phyloP scores from a whole-genome alignment of 257 asterid genomes.

The Capsicum chinense region DNA sequence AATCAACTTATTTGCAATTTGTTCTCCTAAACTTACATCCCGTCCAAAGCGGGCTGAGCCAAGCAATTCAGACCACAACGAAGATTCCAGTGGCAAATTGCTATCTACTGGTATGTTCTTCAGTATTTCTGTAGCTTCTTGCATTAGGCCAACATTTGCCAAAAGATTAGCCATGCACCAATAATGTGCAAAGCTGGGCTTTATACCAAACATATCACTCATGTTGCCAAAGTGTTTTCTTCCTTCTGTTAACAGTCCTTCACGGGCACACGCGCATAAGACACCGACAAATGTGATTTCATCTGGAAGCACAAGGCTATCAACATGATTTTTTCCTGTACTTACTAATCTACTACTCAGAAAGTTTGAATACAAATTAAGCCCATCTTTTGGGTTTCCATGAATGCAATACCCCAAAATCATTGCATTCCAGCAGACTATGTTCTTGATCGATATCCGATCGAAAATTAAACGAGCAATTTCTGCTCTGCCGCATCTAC shows the following conservation, averaged over 20 bases:
- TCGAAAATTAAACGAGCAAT: slow-evolving; percentile 48
- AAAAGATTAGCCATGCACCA: slow-evolving; percentile 87
- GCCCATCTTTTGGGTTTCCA: slow-evolving; percentile 52
- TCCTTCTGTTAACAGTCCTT: slow-evolving; percentile 56
- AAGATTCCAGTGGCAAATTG: slow-evolving; percentile 49
- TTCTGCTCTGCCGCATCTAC: slow-evolving; percentile 25
- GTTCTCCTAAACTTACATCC: slow-evolving; percentile 52
- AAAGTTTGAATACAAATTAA: slow-evolving; percentile 53
- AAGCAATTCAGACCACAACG: slow-evolving; percentile 62
- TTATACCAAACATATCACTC: slow-evolving; percentile 49
- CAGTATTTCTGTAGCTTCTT: slow-evolving; percentile 61
- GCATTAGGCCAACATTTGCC: slow-evolving; percentile 54
- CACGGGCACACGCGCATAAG: slow-evolving; percentile 74
- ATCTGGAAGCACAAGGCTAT: slow-evolving; percentile 46
- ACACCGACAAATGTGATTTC: slow-evolving; percentile 72
- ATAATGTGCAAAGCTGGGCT: slow-evolving; percentile 69
- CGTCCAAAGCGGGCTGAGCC: slow-evolving; percentile 64
- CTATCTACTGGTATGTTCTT: slow-evolving; percentile 48
- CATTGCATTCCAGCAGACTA: slow-evolving; percentile 28
- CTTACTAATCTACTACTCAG: slow-evolving; percentile 33
- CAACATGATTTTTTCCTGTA: slow-evolving; percentile 5
- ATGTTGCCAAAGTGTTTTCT: slow-evolving; percentile 52
- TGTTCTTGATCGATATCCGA: slow-evolving; percentile 53
- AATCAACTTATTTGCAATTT: slow-evolving; percentile 57
- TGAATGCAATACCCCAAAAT: slow-evolving; percentile 24